phyloP scores from a whole-genome alignment of 1,284 basidiomycete genomes.

The Heterobasidion parviporum region DNA sequence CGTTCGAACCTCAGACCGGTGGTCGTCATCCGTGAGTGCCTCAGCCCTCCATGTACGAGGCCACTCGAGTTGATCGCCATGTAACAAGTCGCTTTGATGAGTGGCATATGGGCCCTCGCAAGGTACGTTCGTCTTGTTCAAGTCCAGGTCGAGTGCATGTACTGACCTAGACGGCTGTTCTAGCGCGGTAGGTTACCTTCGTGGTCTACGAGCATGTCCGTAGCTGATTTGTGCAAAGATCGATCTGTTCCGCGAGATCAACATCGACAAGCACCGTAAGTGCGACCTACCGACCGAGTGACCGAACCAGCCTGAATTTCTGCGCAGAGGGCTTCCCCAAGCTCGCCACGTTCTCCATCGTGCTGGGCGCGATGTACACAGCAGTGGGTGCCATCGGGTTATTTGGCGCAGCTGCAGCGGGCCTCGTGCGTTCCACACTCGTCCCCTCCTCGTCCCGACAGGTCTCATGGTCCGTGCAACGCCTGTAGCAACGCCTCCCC shows the following conservation, averaged over 20 bases:
- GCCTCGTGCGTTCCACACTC: constrained; percentile 35
- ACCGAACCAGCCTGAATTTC: neutral
- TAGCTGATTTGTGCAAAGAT: constrained; percentile 30
- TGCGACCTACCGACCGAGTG: constrained; percentile 6
- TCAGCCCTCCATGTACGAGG: neutral
- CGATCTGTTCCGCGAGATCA: constrained; percentile 47
- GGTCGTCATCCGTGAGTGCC: constrained; percentile 42
- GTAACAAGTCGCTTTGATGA: constrained; percentile 23
- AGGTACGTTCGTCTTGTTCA: constrained; percentile 34
- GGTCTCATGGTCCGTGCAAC: neutral
- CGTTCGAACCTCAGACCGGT: constrained; percentile 48
- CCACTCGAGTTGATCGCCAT: neutral
- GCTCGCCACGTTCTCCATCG: constrained; percentile 51
- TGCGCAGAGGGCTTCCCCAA: constrained; percentile 34
- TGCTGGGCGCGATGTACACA: constrained; percentile 49
- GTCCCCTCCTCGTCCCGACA: neutral
- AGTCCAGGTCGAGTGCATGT: constrained; percentile 2
- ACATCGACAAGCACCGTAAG: constrained; percentile 39
- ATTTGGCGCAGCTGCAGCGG: constrained; percentile 47
- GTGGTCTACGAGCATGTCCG: neutral
- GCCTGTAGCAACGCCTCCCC: constrained; percentile 45
- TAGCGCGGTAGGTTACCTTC: constrained; percentile 41
- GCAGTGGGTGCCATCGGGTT: constrained; percentile 45
- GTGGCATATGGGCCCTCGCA: constrained; percentile 50
- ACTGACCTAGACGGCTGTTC: constrained; percentile 4